Evolutionary conservation across 371 early-diverging fungal genomes (phyloP), one percentile per base, ranked within the genome.

Genomic region (Phascolomyces articulosus): DNA sequence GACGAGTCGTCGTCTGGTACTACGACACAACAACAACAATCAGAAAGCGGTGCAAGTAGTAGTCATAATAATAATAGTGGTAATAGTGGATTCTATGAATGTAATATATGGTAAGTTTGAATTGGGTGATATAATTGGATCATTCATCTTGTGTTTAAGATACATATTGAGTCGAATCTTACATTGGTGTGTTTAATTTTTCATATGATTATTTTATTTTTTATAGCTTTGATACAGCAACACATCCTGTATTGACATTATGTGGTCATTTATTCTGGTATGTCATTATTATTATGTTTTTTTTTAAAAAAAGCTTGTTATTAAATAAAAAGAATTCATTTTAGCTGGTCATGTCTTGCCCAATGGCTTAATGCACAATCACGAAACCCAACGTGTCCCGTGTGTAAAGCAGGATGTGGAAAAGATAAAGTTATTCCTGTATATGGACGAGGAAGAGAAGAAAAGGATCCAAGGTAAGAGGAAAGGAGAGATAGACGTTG

Each of bases 351-450:
- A 28, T 75, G 76, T 57, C 49, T 75, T 31, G 76, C 70, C 18
- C 76, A 70, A 55, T 75, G 76, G 76, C 51, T 75, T 8, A 62
- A 75, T 64, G 66, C 64, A 27, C 72, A 72, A 49, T 47, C 66
- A 28, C 57, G 72, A 23, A 72, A 75, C 48, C 76, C 76, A 2
- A 75, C 76, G 10, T 75, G 76, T 55, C 92, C 92, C 0, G 91
- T 92, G 16, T 92, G 92, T 65, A 92, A 92, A 68, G 91, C 90
- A 4, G 91, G 90, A 48, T 91, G 92, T 70, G 89, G 86, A 4
- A 80, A 83, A 66, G 90, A 91, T 41, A 90, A 91, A 66, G 89
- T 91, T 41, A 90, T 91, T 49, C 92, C 92, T 1, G 80, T 91
- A 27, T 91, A 91, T 63, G 91, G 92, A 47, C 85, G 92, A 47